Evolutionary conservation across 805 yeast species (phyloP).

Genomic region (Myxozyma neotropica): DNA sequence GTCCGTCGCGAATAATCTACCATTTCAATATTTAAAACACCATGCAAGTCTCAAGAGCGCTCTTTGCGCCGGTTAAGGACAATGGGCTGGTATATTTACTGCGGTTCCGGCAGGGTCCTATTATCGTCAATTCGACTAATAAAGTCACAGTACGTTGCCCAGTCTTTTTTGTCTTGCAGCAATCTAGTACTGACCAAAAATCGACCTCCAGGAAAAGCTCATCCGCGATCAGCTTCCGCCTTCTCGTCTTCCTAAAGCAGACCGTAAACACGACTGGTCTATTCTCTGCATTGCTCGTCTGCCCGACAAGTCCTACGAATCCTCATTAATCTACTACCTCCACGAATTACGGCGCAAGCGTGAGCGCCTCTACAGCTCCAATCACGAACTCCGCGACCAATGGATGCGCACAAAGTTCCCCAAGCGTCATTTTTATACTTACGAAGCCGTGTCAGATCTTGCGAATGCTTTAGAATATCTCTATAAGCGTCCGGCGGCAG

Average conservation of each 20-base stretch:
- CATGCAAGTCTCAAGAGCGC: slow-evolving; percentile 4
- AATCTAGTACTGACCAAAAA: too few species aligned
- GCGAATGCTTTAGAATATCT: slow-evolving; percentile 30
- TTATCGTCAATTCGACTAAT: slow-evolving; percentile 7
- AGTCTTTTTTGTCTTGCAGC: too few species aligned
- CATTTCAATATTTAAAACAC: neutral
- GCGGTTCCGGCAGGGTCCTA: slow-evolving; percentile 28
- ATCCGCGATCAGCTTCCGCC: slow-evolving; percentile 23
- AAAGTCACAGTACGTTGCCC: slow-evolving; percentile 28
- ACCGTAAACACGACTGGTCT: slow-evolving; percentile 27
- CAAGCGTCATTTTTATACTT: slow-evolving; percentile 24
- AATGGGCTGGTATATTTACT: slow-evolving; percentile 18
- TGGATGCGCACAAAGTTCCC: slow-evolving; percentile 27
- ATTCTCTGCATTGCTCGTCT: slow-evolving; percentile 28
- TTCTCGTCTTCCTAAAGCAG: slow-evolving; percentile 18
- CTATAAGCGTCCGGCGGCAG: slow-evolving; percentile 20
- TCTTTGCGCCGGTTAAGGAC: slow-evolving; percentile 5
- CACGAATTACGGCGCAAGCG: slow-evolving; percentile 30
- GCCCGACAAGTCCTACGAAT: slow-evolving; percentile 14
- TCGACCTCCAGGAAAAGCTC: slow-evolving; percentile 15
- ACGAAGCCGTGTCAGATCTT: slow-evolving; percentile 31
- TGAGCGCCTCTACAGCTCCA: slow-evolving; percentile 20
- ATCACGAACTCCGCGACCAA: slow-evolving; percentile 6
- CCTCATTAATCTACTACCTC: slow-evolving; percentile 15
- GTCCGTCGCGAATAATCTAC: neutral